phyloP scores from a whole-genome alignment of 1,139 yeast genomes.

The Pichia sp. region DNA sequence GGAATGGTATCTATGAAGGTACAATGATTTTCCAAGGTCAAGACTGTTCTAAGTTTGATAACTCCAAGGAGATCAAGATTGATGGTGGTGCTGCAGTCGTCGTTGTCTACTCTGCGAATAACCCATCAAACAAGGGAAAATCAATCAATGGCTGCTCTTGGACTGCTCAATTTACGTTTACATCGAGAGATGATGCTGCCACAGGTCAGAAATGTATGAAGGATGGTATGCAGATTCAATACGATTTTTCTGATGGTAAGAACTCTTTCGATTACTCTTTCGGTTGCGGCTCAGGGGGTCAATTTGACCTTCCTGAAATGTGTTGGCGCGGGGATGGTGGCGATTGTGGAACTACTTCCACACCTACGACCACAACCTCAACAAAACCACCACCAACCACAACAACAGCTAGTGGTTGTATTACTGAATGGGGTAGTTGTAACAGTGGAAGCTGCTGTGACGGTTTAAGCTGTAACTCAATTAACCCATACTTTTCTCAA shows the following conservation, averaged over 20 bases:
- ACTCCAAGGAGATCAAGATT: conserved; percentile 30
- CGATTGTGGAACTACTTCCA: not conserved
- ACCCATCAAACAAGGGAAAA: conserved; percentile 14
- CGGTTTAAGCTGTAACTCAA: not conserved
- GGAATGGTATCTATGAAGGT: conserved; percentile 25
- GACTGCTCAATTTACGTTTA: conserved; percentile 26
- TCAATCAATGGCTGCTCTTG: conserved; percentile 26
- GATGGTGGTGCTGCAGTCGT: conserved; percentile 27
- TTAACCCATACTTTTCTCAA: not conserved
- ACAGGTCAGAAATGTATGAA: conserved; percentile 25
- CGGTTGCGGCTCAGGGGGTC: conserved; percentile 30
- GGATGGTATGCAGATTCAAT: conserved; percentile 30
- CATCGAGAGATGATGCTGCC: conserved; percentile 16
- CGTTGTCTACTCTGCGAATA: conserved; percentile 29
- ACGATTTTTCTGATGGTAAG: conserved; percentile 26
- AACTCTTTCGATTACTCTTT: conserved; percentile 26
- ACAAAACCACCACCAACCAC: too few species aligned
- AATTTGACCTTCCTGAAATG: conserved; percentile 25
- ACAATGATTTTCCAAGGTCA: conserved; percentile 28
- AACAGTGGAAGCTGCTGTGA: not conserved
- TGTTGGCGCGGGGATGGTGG: conserved; percentile 25
- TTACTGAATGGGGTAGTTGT: not conserved
- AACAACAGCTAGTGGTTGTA: not conserved
- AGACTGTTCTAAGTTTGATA: conserved; percentile 21
- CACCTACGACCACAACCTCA: not conserved